These are phyloP conservation scores for Adansonia rubrostipa DNA, from an alignment of 441 rosid species.

Conservation along the genomic window DNA sequence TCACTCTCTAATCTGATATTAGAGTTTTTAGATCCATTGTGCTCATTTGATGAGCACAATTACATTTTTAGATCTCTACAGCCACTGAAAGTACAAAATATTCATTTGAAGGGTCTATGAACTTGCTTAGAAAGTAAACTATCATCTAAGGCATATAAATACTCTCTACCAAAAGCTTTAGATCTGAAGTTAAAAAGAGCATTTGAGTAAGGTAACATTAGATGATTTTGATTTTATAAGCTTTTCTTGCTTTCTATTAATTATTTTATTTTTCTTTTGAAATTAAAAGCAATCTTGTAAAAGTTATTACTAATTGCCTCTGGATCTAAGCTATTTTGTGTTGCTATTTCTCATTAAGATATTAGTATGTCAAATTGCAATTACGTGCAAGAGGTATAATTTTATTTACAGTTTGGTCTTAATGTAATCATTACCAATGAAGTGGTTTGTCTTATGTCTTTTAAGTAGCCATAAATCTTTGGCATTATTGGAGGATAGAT, in stretches of 20 bases:
- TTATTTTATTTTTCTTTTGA: background rate
- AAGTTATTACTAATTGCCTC: slow-evolving; percentile 14
- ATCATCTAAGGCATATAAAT: slow-evolving; percentile 62
- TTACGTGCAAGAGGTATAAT: slow-evolving; percentile 65
- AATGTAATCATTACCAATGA: slow-evolving; percentile 92
- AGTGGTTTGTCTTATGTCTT: slow-evolving; percentile 60
- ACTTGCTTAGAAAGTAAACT: slow-evolving; percentile 77
- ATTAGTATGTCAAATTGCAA: slow-evolving; percentile 28
- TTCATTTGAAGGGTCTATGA: slow-evolving; percentile 70
- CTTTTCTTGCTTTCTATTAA: background rate
- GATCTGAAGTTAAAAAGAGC: slow-evolving; percentile 46
- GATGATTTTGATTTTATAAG: slow-evolving; percentile 15
- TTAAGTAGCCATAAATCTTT: slow-evolving; percentile 9
- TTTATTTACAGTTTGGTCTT: slow-evolving; percentile 55
- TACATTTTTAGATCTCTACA: slow-evolving; percentile 54
- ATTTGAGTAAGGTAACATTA: slow-evolving; percentile 63
- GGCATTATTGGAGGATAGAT: background rate
- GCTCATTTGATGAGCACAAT: slow-evolving; percentile 70
- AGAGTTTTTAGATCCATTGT: slow-evolving; percentile 33
- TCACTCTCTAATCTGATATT: too few species aligned
- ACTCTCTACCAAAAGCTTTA: slow-evolving; percentile 55
- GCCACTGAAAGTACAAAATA: slow-evolving; percentile 51
- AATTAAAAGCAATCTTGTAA: background rate
- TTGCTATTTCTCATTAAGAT: slow-evolving; percentile 28
- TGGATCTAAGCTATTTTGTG: slow-evolving; percentile 20